Conservation (phyloP, 176 grass and related monocot species). For the Luzula sylvatica region DNA sequence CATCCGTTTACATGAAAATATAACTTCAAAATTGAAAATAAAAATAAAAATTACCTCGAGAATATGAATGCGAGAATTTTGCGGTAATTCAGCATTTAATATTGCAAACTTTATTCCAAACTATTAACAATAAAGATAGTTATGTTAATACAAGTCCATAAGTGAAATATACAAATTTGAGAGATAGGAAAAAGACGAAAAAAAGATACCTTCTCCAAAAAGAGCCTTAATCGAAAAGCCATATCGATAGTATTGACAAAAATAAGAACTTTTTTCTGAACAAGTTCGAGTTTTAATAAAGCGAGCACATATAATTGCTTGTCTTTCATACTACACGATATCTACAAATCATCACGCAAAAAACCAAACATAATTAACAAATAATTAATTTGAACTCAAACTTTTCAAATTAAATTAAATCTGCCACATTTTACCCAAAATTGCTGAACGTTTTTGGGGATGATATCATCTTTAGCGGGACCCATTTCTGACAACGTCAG, state of each 20-base stretch:
- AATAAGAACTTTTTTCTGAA: constrained; percentile 90
- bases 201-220: constrained; percentile 74
- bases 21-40: background rate
- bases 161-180: too few species aligned
- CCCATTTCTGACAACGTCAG: constrained; percentile 78
- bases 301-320: constrained; percentile 72
- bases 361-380: constrained; percentile 10
- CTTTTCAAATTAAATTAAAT: constrained; percentile 1
- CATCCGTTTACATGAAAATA: too few species aligned
- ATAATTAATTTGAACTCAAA: too few species aligned
- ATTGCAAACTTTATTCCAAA: constrained; percentile 87
- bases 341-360: constrained; percentile 42
- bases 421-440: constrained; percentile 42
- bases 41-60: constrained; percentile 56
- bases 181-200: constrained; percentile 3
- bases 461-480: constrained; percentile 49
- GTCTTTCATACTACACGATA: constrained; percentile 65
- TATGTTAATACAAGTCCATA: too few species aligned
- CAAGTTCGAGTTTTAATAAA: constrained; percentile 76
- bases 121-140: constrained; percentile 39
- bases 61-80: constrained; percentile 97
- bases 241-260: constrained; percentile 98
- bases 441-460: constrained; percentile 78
- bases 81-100: constrained; percentile 92
- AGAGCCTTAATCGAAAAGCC: constrained; percentile 76